Base-by-base conservation (phyloP, 2,329 filamentous ascomycete genomes). In the Botryotinia narcissicola region DNA sequence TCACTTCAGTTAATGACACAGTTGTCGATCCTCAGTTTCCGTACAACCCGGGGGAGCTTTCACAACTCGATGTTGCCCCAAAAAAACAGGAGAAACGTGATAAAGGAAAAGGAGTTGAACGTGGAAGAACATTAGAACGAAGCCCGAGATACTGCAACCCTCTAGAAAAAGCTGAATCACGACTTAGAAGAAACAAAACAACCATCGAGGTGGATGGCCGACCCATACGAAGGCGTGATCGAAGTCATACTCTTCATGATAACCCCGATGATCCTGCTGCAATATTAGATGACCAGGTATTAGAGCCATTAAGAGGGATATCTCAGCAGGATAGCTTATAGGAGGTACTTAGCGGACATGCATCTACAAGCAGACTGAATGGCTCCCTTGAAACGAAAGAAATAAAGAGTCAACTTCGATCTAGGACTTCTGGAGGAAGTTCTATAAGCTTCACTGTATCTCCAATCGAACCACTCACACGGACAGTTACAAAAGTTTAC, bases 221-320 rank as follows among this genome's bases (percentile, higher is more conserved):
- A 25, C 71, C 75, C 12, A 77, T 80, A 8, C 60, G 73, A 16
- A 78, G 75, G 59, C 76, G 77, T 16, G 76, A 77, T 71, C 79
- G 79, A 18, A 81, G 79, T 61, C 78, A 74, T 68, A 80, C 78
- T 5, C 76, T 79, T 54, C 77, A 78, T 42, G 78, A 80, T 25
- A 71, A 81, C 57, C 79, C 79, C 12, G 73, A 66, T 4, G 78
- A 80, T 75, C 76, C 75, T 22, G 73, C 72, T 63, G 79, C 78
- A 7, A 73, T 77, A 32, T 72, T 81, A 4, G 80, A 81, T 37
- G 80, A 81, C 62, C 69, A 76, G 29, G 35, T 81, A 32, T 73
- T 81, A 14, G 80, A 81, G 48, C 80, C 80, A 35, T 78, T 77
- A 37, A 77, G 78, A 48, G 73, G 76, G 54, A 66, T 72, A n/a